Base-by-base conservation (phyloP, 371 early-diverging fungal species). In the Apophysomyces variabilis region DNA sequence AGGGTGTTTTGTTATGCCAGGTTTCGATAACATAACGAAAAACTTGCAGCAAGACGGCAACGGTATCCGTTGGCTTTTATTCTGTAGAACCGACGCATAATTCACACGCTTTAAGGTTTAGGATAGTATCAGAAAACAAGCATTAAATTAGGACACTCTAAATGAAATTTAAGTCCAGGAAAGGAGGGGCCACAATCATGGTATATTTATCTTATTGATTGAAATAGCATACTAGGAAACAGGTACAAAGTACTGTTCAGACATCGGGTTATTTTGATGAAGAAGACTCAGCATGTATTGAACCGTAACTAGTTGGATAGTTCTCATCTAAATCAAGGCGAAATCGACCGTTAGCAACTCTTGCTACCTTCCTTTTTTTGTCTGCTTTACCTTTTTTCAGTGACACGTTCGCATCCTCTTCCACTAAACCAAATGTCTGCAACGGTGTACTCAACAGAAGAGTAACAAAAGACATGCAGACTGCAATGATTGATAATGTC, bases 371-470 rank as follows among this genome's bases (percentile, higher is more conserved):
- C 5, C 1, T 21, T 50, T 3, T 7, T 21, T 21, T 50, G 1
- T 21, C 5, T 26, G n/a, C 9, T 26, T 50, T 50, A 50, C 54
- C 21, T 50, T 50, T 8, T 9, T 50, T 50, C 54, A 50, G 21
- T 18, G 32, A 35, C 9, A 26, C 5, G 4, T 16, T 21, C 21
- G 4, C 54, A 16, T 50, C 18, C 21, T 16, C 11, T 6, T 70
- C 58, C n/a, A 61, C 63, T 14, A 79, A 63, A 5, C 70, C 73
- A 68, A 79, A 74, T 1, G 70, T 43, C 44, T 68, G 64, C 80
- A 79, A 74, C n/a, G 73, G 67, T n/a, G 69, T 56, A 13, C 70
- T 70, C 41, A 72, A 74, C n/a, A 65, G 45, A 38, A 74, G 65
- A 0, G 75, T 58, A 21, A 74, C 7, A 37, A 68, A 43, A 41